Percentiles rank a stretch among this genome's conserved stretches.
These are phyloP conservation scores for Septoria linicola DNA, from an alignment of 2,329 filamentous ascomycete species.

Conservation along the genomic window DNA sequence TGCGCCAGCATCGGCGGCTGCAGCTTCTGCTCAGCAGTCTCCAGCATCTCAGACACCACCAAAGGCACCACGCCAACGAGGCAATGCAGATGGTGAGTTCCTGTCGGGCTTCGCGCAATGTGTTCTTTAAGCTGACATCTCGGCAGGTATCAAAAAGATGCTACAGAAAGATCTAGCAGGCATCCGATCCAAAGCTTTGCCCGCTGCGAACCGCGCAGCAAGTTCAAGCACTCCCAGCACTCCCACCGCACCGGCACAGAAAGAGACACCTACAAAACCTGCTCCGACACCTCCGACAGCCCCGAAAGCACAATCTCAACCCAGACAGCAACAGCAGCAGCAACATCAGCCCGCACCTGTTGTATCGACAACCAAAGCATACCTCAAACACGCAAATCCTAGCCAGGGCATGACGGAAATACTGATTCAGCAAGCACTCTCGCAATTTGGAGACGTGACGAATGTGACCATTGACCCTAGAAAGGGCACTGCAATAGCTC, in stretches of 20 bases:
- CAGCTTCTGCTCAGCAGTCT: constrained; percentile 26
- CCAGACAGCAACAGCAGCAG: constrained; percentile 28
- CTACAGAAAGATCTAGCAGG: constrained; percentile 60
- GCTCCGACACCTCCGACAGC: constrained; percentile 19
- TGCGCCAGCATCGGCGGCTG: constrained; percentile 49
- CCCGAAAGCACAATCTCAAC: constrained; percentile 33
- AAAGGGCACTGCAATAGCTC: constrained; percentile 91
- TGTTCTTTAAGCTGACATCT: constrained; percentile 23
- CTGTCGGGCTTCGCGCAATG: too few species aligned
- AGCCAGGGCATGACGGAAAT: constrained; percentile 89
- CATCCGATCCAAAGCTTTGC: constrained; percentile 45
- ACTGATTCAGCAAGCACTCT: constrained; percentile 71
- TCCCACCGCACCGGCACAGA: constrained; percentile 25
- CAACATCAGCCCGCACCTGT: constrained; percentile 30
- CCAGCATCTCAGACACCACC: constrained; percentile 23
- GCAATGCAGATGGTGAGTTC: constrained; percentile 16
- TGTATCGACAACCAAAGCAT: constrained; percentile 52
- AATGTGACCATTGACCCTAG: constrained; percentile 91
- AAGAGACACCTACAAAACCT: constrained; percentile 35
- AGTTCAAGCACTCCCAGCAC: constrained; percentile 19
- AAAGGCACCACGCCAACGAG: constrained; percentile 32
- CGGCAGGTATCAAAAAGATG: constrained; percentile 50
- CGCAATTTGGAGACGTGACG: constrained; percentile 69
- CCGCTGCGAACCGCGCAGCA: constrained; percentile 19
- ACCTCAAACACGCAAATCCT: constrained; percentile 64